Evolutionary conservation across 2,329 filamentous ascomycete species (phyloP).

Genomic region (Alternaria arborescens): DNA sequence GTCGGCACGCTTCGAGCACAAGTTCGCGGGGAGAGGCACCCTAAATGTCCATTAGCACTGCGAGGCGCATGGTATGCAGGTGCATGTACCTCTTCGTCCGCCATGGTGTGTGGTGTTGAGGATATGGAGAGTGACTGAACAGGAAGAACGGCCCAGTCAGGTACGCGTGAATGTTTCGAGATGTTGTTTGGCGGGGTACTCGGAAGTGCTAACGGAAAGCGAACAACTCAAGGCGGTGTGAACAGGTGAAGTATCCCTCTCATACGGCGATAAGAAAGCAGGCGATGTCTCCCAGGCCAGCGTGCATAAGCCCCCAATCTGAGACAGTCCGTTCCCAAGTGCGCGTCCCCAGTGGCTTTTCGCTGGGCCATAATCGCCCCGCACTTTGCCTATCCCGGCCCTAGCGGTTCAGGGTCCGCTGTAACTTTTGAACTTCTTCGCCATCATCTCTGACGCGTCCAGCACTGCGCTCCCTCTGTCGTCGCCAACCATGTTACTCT

Average conservation of each 20-base stretch:
- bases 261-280: slow-evolving; percentile 1
- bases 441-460: slow-evolving; percentile 4
- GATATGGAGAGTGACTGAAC: slow-evolving; percentile 5
- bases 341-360: slow-evolving; percentile 24
- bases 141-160: slow-evolving; percentile 4
- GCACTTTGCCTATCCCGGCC: slow-evolving; percentile 32
- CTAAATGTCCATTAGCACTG: slow-evolving; percentile 55
- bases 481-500: slow-evolving; percentile 67
- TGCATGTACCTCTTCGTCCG: slow-evolving; percentile 45
- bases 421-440: slow-evolving; percentile 36
- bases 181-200: slow-evolving; percentile 18
- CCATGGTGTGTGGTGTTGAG: slow-evolving; percentile 35
- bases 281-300: slow-evolving; percentile 9
- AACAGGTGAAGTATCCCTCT: slow-evolving; percentile 6
- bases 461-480: slow-evolving; percentile 8
- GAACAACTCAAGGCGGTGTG: slow-evolving; percentile 13
- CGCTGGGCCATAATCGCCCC: slow-evolving; percentile 26
- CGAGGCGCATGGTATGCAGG: not conserved
- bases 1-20: slow-evolving; percentile 89
- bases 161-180: slow-evolving; percentile 18
- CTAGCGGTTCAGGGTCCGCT: slow-evolving; percentile 35
- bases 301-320: slow-evolving; percentile 23
- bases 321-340: slow-evolving; percentile 26
- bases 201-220: slow-evolving; percentile 22
- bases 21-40: slow-evolving; percentile 86